Conservation (phyloP, 2,329 filamentous ascomycete genomes). For the Penicillium palitans region DNA sequence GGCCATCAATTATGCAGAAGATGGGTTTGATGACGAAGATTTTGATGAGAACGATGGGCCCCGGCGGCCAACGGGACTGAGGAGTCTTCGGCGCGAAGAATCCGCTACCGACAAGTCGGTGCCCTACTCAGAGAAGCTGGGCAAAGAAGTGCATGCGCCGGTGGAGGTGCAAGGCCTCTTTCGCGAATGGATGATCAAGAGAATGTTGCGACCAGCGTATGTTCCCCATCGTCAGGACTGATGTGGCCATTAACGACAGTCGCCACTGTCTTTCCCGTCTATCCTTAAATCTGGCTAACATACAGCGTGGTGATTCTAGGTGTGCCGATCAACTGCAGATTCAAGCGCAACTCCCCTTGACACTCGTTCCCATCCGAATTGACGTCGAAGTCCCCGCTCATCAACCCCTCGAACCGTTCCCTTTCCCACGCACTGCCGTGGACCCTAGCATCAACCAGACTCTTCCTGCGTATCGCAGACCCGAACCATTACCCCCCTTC, state of each 20-base stretch:
- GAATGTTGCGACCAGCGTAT: conserved; percentile 49
- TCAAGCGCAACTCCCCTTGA: conserved; percentile 77
- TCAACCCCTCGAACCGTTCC: conserved; percentile 50
- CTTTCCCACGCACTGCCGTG: conserved; percentile 44
- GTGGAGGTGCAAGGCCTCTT: conserved; percentile 87
- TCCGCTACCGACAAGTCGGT: conserved; percentile 63
- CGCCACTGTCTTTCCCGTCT: conserved; percentile 12
- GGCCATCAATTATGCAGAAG: conserved; percentile 96
- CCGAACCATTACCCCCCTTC: conserved; percentile 79
- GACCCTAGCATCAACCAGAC: conserved; percentile 59
- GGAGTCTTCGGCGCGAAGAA: conserved; percentile 79
- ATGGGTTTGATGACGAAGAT: conserved; percentile 79
- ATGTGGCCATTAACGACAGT: background rate
- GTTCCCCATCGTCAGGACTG: conserved; percentile 20
- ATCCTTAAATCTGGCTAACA: conserved; percentile 11
- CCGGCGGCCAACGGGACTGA: conserved; percentile 72
- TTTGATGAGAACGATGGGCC: conserved; percentile 66
- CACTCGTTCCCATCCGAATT: conserved; percentile 92
- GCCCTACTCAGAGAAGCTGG: conserved; percentile 67
- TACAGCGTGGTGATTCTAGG: conserved; percentile 22
- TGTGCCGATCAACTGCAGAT: conserved; percentile 62
- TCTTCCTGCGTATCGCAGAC: conserved; percentile 74
- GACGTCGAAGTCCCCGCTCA: conserved; percentile 85
- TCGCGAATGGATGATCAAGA: conserved; percentile 92
- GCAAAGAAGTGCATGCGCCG: conserved; percentile 76